Base-by-base conservation (phyloP, 2,329 filamentous ascomycete genomes). In the Microcyclosporella mali region DNA sequence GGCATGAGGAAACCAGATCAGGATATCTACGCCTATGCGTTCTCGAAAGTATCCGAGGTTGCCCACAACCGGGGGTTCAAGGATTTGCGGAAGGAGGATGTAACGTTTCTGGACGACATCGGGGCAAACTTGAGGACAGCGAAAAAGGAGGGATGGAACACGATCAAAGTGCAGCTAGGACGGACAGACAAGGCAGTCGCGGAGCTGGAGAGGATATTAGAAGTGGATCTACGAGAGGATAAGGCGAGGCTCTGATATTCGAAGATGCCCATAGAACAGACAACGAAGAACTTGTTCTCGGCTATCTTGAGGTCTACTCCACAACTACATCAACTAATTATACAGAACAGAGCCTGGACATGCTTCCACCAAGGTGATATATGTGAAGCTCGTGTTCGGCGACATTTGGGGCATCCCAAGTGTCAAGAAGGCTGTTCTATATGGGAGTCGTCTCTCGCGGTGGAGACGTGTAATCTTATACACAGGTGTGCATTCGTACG, bases 31-130 rank as follows among this genome's bases (percentile, higher is more conserved):
- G 69, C 80, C 52, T 71, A 85, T 50, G 82, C 90, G 0, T 63
- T 95, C 35, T 65, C 73, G 42, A 74, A 78, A 53, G 71, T 92
- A 51, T 73, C 85, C 56, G 72, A 77, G 47, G 79, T 78, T 52
- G 79, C 81, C 1, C 72, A 68, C 58, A 64, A 70, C 17, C 79
- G 78, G 62, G 7, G 52, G 66, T 28, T 73, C 72, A 70, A 64
- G 63, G 12, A 74, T 0, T 70, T 94, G 7, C 64, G 68, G 43
- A 68, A 83, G 0, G 69, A 69, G 1, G 87, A 95, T 42, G 71
- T 95, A 33, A 67, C 94, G 3, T 98, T 98, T 62, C 67, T 95
- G 37, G 92, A 95, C 62, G 89, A 95, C 57, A 95, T 98, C 62
- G 92, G 92, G 1, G 82, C 89, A 66, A 98, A 98, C 62, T 65